Evolutionary conservation across 164 flowering plant genomes (phyloP).

Genomic region (Annona squamosa): DNA sequence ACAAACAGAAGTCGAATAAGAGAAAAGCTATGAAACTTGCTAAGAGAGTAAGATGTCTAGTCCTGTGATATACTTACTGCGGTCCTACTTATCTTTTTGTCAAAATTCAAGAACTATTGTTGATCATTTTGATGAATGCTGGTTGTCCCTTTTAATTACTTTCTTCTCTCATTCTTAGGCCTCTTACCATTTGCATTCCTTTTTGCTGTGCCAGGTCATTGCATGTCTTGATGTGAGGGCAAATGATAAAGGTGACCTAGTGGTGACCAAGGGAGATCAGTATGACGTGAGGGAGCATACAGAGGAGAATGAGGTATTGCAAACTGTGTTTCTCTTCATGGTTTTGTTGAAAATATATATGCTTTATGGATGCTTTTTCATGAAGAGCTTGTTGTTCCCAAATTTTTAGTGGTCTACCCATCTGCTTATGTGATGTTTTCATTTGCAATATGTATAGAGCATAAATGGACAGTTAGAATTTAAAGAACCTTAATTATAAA

Average conservation of each 20-base stretch:
- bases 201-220: conserved; percentile 48
- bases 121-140: background rate
- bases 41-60: conserved; percentile 60
- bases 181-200: background rate
- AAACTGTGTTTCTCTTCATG: conserved; percentile 4
- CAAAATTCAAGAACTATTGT: background rate
- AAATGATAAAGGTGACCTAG: conserved; percentile 94
- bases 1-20: conserved; percentile 55
- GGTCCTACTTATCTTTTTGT: background rate
- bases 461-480: background rate
- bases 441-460: too few relatives aligned
- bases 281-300: conserved; percentile 96
- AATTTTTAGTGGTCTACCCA: background rate
- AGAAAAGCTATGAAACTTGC: conserved; percentile 80
- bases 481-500: too few relatives aligned
- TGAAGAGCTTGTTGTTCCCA: background rate
- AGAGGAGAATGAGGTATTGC: conserved; percentile 74
- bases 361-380: background rate
- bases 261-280: conserved; percentile 96
- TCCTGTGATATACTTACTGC: background rate
- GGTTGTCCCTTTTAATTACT: background rate
- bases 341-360: background rate
- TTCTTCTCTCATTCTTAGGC: background rate
- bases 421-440: background rate
- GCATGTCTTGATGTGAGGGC: conserved; percentile 98